Evolutionary conservation across 2,329 filamentous ascomycete species (phyloP), one percentile per base, ranked within the genome.

Genomic region (Penicillium freii): DNA sequence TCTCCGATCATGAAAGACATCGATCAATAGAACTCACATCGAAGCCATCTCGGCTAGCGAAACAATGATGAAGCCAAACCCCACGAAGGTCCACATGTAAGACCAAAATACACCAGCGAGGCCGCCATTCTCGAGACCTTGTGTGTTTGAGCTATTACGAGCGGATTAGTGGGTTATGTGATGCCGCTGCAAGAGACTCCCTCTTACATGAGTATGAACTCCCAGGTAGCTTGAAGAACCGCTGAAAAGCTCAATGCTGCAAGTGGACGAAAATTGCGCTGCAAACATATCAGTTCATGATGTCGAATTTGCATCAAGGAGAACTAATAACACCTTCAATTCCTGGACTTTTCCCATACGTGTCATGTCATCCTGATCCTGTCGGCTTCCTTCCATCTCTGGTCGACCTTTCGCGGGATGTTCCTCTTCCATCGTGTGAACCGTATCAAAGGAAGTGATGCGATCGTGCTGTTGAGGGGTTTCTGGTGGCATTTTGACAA

Each of bases 31-130:
- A 34, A 55, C 59, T 55, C 52, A 70, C 69, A 76, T 77, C 2
- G 70, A 73, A 15, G 71, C 72, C 73, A 91, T 80, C 70, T 94
- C 90, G 0, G 88, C 84, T 67, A 93, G 79, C 17, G 72, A 73
- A 23, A 65, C 57, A n/a, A 74, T 68, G 27, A 92, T 80, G 25
- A 85, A 86, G 8, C 89, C 88, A 27, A 88, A 82, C 0, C 88
- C 87, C 6, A 92, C 84, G 23, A 87, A 75, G 33, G 87, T 73
- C 60, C 69, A 70, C 13, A 75, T 45, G 57, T 69, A 74, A 0
- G 69, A 62, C 65, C 66, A 67, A 15, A 66, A 61, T 36, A 69
- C 31, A 3, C 64, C 67, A 2, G 65, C 65, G 23, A 62, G 54
- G 3, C 67, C 66, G 0, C 63, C 64, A 47, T 69, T 62, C n/a